Percentiles rank a stretch among this genome's conserved stretches.
Conservation (phyloP, 495 filamentous ascomycete genomes). For the Saxophila tyrrhenica region DNA sequence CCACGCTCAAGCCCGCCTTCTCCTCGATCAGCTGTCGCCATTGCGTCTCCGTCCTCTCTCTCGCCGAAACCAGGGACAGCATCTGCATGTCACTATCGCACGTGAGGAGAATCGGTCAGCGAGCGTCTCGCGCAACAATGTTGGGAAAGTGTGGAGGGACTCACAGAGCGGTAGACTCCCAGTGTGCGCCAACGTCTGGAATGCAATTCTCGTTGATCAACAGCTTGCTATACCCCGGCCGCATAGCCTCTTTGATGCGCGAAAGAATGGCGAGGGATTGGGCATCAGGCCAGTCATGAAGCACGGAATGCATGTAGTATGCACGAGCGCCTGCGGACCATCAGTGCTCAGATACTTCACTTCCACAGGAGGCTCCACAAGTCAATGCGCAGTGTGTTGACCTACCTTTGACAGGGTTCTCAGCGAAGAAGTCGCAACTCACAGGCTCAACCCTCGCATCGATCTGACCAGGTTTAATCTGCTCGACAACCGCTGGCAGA, state of each 20-base stretch:
- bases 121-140: too few species aligned
- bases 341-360: not conserved
- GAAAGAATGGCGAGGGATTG: conserved; percentile 3
- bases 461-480: not conserved
- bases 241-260: conserved; percentile 30
- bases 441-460: not conserved
- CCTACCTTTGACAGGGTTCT: not conserved
- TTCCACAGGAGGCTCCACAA: too few species aligned
- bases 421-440: not conserved
- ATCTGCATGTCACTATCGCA: conserved; percentile 43
- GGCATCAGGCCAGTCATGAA: not conserved
- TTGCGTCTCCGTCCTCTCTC: conserved; percentile 29
- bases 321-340: not conserved
- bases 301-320: not conserved
- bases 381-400: too few species aligned
- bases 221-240: conserved; percentile 38
- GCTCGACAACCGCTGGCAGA: not conserved
- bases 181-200: conserved; percentile 32
- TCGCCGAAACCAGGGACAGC: conserved; percentile 29
- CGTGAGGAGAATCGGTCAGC: too few species aligned
- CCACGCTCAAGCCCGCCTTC: conserved; percentile 30
- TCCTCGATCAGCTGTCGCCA: conserved; percentile 34
- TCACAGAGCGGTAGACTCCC: too few species aligned
- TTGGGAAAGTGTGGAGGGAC: too few species aligned
- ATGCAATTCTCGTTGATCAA: conserved; percentile 45